Conservation (phyloP, 805 yeast genomes). For the Monosporozyma servazzii region DNA sequence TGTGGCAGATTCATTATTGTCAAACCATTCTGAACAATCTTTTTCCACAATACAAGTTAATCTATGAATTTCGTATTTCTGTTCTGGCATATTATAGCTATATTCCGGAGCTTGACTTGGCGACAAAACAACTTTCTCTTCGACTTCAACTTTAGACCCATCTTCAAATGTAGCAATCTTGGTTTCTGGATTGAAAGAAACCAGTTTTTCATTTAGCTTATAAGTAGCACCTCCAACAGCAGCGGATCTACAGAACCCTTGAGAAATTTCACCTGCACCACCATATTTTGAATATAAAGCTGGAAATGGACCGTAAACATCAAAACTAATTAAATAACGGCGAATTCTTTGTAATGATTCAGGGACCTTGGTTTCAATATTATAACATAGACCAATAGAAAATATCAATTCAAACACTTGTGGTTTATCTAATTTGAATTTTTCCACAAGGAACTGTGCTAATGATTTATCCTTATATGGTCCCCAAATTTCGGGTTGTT, state of each 20-base stretch:
- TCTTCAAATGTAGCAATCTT: constrained; percentile 67
- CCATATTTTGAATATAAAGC: constrained; percentile 88
- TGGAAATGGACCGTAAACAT: constrained; percentile 91
- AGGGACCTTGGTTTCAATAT: constrained; percentile 51
- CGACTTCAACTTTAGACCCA: constrained; percentile 62
- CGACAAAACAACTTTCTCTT: constrained; percentile 70
- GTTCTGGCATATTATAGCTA: constrained; percentile 35
- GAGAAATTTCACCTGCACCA: constrained; percentile 91
- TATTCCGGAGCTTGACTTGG: constrained; percentile 54
- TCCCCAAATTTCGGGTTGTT: constrained; percentile 46
- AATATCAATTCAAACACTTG: constrained; percentile 78
- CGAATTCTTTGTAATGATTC: constrained; percentile 74
- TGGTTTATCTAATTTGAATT: constrained; percentile 61
- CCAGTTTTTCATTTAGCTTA: constrained; percentile 62
- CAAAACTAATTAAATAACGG: constrained; percentile 75
- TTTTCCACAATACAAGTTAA: constrained; percentile 75
- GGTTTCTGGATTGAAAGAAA: constrained; percentile 53
- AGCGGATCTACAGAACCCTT: constrained; percentile 94
- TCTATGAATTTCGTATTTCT: constrained; percentile 55
- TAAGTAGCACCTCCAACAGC: constrained; percentile 97
- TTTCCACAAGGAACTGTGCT: constrained; percentile 46
- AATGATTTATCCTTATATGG: constrained; percentile 50
- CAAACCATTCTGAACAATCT: constrained; percentile 87
- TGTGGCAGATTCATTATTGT: constrained; percentile 73
- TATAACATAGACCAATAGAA: constrained; percentile 73